Conservation (phyloP, 176 grass and related monocot species). For the Carex scoparia region DNA sequence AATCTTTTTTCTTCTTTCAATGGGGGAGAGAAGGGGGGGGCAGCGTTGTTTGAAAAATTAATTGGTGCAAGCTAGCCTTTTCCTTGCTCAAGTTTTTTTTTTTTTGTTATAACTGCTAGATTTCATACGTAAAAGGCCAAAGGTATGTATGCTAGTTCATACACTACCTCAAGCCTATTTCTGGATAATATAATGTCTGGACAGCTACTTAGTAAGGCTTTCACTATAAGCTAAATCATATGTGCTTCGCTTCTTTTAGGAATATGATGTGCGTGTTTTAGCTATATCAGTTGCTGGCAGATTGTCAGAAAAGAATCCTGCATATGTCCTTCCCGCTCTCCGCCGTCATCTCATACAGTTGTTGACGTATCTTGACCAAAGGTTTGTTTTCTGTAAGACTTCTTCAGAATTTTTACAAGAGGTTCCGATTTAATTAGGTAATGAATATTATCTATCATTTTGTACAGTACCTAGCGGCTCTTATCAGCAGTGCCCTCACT, state of each 20-base stretch:
- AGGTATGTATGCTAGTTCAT: neutral
- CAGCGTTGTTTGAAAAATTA: neutral
- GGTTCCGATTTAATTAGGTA: neutral
- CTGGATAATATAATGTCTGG: neutral
- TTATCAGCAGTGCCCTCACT: neutral
- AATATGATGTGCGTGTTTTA: slow-evolving; percentile 83
- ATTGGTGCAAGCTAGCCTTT: neutral
- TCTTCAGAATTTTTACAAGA: slow-evolving; percentile 1
- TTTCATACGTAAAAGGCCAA: neutral
- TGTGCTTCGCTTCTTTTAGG: slow-evolving; percentile 41
- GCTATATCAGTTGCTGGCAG: slow-evolving; percentile 87
- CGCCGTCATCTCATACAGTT: slow-evolving; percentile 95
- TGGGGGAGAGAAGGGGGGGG: neutral
- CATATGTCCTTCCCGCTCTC: slow-evolving; percentile 95
- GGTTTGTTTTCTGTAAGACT: slow-evolving; percentile 41
- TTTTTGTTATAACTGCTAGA: too few relatives aligned
- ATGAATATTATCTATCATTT: neutral
- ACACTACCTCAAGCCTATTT: neutral
- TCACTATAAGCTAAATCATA: neutral
- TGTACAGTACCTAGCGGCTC: neutral
- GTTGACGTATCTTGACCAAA: slow-evolving; percentile 93
- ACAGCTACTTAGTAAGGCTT: neutral
- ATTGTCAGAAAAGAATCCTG: slow-evolving; percentile 98
- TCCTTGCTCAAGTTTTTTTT: neutral
- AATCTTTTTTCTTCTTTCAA: slow-evolving; percentile 5